Percentiles rank a stretch among this genome's conserved stretches.
These are phyloP conservation scores for Ogataea kodamae DNA, from an alignment of 805 yeast species.

Conservation along the genomic window DNA sequence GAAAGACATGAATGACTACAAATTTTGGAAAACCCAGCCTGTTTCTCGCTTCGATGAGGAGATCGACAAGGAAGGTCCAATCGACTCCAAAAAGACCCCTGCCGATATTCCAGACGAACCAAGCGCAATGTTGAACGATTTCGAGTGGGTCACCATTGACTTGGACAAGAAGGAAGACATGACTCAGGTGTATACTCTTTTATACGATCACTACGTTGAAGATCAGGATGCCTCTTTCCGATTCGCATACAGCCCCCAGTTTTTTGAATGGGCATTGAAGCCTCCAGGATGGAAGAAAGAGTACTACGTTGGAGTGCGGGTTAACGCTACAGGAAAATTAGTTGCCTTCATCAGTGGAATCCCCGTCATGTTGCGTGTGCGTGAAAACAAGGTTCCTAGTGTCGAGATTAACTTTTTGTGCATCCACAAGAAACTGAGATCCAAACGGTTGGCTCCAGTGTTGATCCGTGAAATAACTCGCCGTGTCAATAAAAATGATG, in stretches of 20 bases:
- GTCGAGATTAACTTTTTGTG: conserved; percentile 93
- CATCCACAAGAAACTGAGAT: conserved; percentile 87
- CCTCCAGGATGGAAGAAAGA: conserved; percentile 90
- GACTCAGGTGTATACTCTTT: conserved; percentile 71
- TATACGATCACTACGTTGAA: conserved; percentile 91
- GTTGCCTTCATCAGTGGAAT: conserved; percentile 93
- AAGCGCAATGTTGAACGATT: conserved; percentile 66
- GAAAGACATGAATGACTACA: conserved; percentile 81
- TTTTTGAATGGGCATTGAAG: conserved; percentile 88
- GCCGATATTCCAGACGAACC: conserved; percentile 72
- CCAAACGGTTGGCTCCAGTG: conserved; percentile 93
- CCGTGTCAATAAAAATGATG: conserved; percentile 75
- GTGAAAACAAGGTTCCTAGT: conserved; percentile 46
- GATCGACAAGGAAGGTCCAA: conserved; percentile 73
- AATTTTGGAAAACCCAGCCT: conserved; percentile 98
- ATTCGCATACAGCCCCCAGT: conserved; percentile 79
- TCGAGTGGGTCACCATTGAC: conserved; percentile 87
- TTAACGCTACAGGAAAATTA: conserved; percentile 65
- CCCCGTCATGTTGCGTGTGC: conserved; percentile 66
- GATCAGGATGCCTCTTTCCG: conserved; percentile 90
- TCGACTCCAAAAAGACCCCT: conserved; percentile 63
- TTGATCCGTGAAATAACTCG: conserved; percentile 92
- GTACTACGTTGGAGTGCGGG: conserved; percentile 94
- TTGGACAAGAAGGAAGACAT: conserved; percentile 51
- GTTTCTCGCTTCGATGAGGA: conserved; percentile 74